Base-by-base conservation (phyloP, 2,329 filamentous ascomycete genomes). In the Parastagonospora avenae region DNA sequence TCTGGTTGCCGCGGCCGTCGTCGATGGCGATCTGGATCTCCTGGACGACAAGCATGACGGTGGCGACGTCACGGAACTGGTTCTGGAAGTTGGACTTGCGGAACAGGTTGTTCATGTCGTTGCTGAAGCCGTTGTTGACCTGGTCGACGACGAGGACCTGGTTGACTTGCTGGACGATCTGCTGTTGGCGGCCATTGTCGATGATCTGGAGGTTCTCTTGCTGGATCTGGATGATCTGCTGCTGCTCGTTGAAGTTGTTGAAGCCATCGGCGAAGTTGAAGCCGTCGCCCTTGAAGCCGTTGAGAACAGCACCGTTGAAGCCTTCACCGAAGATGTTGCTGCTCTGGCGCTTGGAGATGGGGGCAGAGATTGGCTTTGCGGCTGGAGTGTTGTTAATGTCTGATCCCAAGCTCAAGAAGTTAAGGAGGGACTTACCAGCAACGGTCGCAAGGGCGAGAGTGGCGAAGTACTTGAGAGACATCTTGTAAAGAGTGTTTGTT, bases 181-280 rank as follows among this genome's bases (percentile, higher is more conserved):
- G 50, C 44, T 66, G 60, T 37, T 62, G 60, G 44, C 50, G 38
- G 28, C 64, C 59, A 38, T 68, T 62, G 55, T 69, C 49, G 39
- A 62, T 35, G 36, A 72, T 57, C 43, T 62, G 56, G 4, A 69
- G 50, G 54, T 59, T 63, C 51, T 70, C 42, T 48, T 69, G 46
- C 44, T 68, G 58, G 46, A 70, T 57, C 24, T 68, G 53, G 50
- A 72, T 55, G 12, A 69, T 58, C 32, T 66, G 62, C 24, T 67
- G 42, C 49, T 69, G 63, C 44, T 67, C 47, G 57, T 67, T 64
- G 62, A 70, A 64, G 54, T 60, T 56, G 50, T 66, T 62, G 59
- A 71, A 66, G 50, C 59, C 61, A 42, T 70, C 57, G 51, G 63
- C 57, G 54, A 70, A 66, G 63, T 67, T 65, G 62, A 68, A 68